A percentile compares a stretch with the other conserved stretches of the same genome.
phyloP scores from a whole-genome alignment of 2,329 filamentous ascomycete species.

The Pseudocercospora crystallina region DNA sequence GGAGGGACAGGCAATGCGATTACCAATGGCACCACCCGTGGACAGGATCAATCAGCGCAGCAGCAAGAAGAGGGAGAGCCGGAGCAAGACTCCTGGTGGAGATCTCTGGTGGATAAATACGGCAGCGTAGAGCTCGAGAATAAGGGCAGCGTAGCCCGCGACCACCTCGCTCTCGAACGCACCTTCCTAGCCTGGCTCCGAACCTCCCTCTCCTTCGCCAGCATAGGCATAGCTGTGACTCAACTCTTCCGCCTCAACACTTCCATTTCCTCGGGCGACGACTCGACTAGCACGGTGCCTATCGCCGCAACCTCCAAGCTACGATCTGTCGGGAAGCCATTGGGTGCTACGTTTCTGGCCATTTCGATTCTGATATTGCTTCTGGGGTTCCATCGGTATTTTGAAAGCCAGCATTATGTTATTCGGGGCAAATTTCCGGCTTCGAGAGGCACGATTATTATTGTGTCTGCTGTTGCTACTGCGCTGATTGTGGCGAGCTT shows the following conservation, averaged over 20 bases:
- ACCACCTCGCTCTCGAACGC: slow-evolving; percentile 78
- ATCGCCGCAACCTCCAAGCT: slow-evolving; percentile 38
- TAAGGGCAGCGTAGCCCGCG: slow-evolving; percentile 78
- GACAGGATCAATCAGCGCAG: slow-evolving; percentile 8
- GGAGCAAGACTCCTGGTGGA: slow-evolving; percentile 52
- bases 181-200: slow-evolving; percentile 85
- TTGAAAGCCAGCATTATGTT: slow-evolving; percentile 76
- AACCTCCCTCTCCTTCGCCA: slow-evolving; percentile 77
- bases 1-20: neutral
- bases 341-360: slow-evolving; percentile 73
- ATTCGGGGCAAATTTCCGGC: slow-evolving; percentile 78
- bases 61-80: slow-evolving; percentile 22
- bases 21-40: slow-evolving; percentile 3
- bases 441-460: slow-evolving; percentile 69
- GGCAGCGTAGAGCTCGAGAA: slow-evolving; percentile 77
- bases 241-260: slow-evolving; percentile 83
- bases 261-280: slow-evolving; percentile 44
- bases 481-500: slow-evolving; percentile 60
- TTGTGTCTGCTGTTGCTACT: slow-evolving; percentile 65
- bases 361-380: slow-evolving; percentile 72
- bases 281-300: neutral
- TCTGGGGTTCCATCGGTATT: slow-evolving; percentile 76
- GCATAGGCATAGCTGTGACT: slow-evolving; percentile 79
- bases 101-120: slow-evolving; percentile 56
- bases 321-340: slow-evolving; percentile 67